Evolutionary conservation across 2,329 filamentous ascomycete genomes (phyloP), one percentile per base, ranked within the genome.

Genomic region (Sarocladiaceae sp.): DNA sequence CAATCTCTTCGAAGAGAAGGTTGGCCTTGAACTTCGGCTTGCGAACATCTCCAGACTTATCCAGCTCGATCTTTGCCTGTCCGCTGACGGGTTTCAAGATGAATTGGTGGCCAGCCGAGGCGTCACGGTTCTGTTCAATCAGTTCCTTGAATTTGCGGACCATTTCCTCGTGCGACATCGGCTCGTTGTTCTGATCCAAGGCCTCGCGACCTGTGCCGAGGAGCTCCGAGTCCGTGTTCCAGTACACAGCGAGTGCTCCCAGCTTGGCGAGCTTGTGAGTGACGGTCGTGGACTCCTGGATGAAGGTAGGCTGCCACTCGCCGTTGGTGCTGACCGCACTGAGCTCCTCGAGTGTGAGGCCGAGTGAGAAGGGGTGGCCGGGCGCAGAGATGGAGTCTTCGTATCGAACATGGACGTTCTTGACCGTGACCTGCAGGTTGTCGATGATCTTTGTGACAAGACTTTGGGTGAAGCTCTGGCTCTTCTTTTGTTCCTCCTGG

Each of bases 331-430:
- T 97, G 64, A 97, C 85, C 13, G 95, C 95, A 66, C 94, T 97
- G 73, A 99, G 92, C 69, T 97, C 93, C 64, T 96, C 88, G 53
- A 99, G 80, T 0, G 92, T 99, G 55, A 99, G 67, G 47, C 95
- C 94, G 5, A 96, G 80, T 4, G 94, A 90, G 62, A 99, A 99
- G 0, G 95, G 93, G 66, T 99, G 94, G 1, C 91, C 92, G 0
- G 93, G 92, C 10, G 92, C 89, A 18, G 94, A 95, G 62, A 99
- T 90, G 13, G 93, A 92, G 71, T 99, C 94, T 71, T 99, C 94
- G 70, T 99, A 99, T 61, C 94, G 89, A 57, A 99, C 83, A 68
- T 99, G 94, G 55, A 99, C 96, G 66, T 97, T 99, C 77, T 96
- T 97, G 69, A 99, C 86, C 22, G 88, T 94, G 61, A 99, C 90